phyloP scores from a whole-genome alignment of 164 flowering plant genomes.

The Euptelea pleiosperma region DNA sequence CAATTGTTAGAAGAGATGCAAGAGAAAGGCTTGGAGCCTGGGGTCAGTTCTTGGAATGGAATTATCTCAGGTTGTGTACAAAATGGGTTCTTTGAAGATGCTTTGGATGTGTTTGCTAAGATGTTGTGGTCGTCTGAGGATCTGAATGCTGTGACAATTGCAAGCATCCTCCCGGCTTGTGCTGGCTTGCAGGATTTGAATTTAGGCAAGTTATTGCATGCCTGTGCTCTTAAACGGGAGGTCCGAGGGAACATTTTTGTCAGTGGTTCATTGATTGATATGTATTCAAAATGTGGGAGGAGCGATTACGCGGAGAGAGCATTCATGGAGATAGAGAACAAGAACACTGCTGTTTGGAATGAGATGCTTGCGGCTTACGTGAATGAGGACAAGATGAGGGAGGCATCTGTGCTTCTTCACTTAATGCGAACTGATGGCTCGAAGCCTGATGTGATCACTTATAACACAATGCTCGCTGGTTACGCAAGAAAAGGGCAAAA shows the following conservation, averaged over 20 bases:
- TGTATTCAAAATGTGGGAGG: slow-evolving; percentile 45
- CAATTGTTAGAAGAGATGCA: slow-evolving; percentile 34
- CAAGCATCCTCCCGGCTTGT: slow-evolving; percentile 41
- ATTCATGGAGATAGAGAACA: slow-evolving; percentile 26
- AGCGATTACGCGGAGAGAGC: slow-evolving; percentile 32
- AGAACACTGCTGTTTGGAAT: slow-evolving; percentile 42
- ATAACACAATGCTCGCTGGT: slow-evolving; percentile 41
- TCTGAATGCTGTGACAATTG: slow-evolving; percentile 42
- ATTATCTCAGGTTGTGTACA: slow-evolving; percentile 43
- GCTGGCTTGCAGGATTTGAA: slow-evolving; percentile 30
- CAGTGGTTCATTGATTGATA: slow-evolving; percentile 40
- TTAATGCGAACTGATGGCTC: slow-evolving; percentile 30
- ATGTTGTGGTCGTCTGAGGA: slow-evolving; percentile 27
- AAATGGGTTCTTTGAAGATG: slow-evolving; percentile 37
- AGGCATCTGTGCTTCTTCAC: slow-evolving; percentile 26
- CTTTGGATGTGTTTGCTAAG: slow-evolving; percentile 29
- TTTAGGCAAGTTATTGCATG: slow-evolving; percentile 38
- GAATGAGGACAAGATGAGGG: slow-evolving; percentile 32
- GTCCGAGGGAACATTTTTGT: slow-evolving; percentile 26
- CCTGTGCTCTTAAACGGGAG: slow-evolving; percentile 30
- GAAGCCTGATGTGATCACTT: slow-evolving; percentile 43
- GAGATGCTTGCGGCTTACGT: slow-evolving; percentile 43
- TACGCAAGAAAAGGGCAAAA: slow-evolving; percentile 39
- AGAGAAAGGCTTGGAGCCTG: slow-evolving; percentile 37
- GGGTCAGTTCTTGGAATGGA: slow-evolving; percentile 48